Evolutionary conservation across 2,329 filamentous ascomycete genomes (phyloP).

Genomic region (Dothideomycetes sp.): DNA sequence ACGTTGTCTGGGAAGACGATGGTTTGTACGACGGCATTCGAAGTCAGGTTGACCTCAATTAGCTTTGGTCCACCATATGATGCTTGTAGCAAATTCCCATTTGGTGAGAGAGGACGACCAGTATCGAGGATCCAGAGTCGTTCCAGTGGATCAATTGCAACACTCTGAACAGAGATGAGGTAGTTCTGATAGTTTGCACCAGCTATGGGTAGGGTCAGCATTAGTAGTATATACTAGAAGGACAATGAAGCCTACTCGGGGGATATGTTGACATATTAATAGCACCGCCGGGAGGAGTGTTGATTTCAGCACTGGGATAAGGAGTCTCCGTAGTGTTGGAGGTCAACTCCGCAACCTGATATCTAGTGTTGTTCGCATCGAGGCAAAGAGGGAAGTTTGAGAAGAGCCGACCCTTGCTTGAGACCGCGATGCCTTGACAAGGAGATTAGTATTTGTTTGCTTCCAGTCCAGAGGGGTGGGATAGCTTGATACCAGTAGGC

Average conservation of each 20-base stretch:
- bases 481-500: conserved; percentile 36
- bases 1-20: conserved; percentile 38
- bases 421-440: conserved; percentile 44
- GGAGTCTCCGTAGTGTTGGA: conserved; percentile 31
- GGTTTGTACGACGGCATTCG: conserved; percentile 35
- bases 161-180: conserved; percentile 40
- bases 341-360: conserved; percentile 37
- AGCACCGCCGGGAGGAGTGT: conserved; percentile 36
- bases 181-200: conserved; percentile 36
- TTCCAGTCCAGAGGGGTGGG: too few relatives aligned
- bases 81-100: conserved; percentile 36
- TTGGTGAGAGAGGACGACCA: conserved; percentile 30
- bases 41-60: conserved; percentile 35
- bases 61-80: conserved; percentile 41
- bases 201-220: too few relatives aligned
- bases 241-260: neutral
- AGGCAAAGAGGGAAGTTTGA: conserved; percentile 37
- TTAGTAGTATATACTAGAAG: too few relatives aligned
- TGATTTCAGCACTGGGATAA: conserved; percentile 33
- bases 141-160: conserved; percentile 39
- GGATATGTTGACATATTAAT: conserved; percentile 39
- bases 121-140: conserved; percentile 44
- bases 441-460: too few relatives aligned
- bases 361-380: conserved; percentile 27
- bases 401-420: conserved; percentile 39